Base-by-base conservation (phyloP, 768 basidiomycete species). In the Rhizopogon vinicolor region DNA sequence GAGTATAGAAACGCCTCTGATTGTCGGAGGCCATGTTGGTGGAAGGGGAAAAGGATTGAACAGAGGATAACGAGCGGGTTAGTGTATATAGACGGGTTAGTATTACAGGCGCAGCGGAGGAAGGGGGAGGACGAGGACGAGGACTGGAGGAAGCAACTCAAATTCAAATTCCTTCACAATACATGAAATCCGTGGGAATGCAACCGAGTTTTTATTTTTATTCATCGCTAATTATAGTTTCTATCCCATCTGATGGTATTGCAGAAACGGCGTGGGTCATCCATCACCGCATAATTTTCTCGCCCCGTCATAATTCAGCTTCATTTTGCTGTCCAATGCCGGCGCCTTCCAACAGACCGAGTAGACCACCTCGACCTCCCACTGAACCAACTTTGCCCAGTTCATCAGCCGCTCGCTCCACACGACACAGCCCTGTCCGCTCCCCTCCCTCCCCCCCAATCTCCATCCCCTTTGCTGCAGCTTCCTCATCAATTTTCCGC, bases 331-430 rank as follows among this genome's bases (percentile, higher is more conserved):
- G 50, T 39, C 44, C 48, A 39, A 61, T 49, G 3, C 76, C 76
- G 18, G 71, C 76, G 0, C 80, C 82, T 44, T 81, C 79, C 54
- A 79, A 59, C 58, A 85, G 60, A 2, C 70, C 69, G 29, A 84
- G 63, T 2, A 82, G 68, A 1, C 82, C 83, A 2, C 71, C 67
- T 13, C 61, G 49, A n/a, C 60, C 53, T 7, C 46, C 57, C 18
- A 41, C 22, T 10, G 35, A 65, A 2, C 59, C 57, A 28, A 41
- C 56, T 10, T 61, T 55, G 16, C 65, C 58, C 33, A 72, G 51
- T 49, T 75, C 74, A 9, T 62, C 63, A 6, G 76, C 75, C 1
- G 79, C 82, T 22, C 73, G 69, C 57, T 81, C 81, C 2, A 82
- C 77, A 16, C 82, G 68, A 14, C 62, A 63, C 14, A 82, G 63